Conservation (phyloP, 257 asterid genomes). For the Verbena officinalis region DNA sequence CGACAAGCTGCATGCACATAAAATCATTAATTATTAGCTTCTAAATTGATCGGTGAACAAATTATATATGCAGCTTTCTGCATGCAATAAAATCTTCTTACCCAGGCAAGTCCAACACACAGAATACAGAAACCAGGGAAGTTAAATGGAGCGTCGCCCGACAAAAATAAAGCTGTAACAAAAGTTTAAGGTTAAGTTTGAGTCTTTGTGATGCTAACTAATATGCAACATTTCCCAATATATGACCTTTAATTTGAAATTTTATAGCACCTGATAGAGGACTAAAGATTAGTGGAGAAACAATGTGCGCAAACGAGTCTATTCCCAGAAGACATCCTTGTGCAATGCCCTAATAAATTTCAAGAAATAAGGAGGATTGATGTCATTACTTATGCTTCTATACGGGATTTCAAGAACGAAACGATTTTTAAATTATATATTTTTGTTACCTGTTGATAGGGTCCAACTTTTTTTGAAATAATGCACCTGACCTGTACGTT, state of each 20-base stretch:
- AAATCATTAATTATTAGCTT: background rate
- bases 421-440: background rate
- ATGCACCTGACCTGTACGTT: constrained; percentile 74
- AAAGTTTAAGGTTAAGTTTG: background rate
- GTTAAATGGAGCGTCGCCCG: constrained; percentile 69
- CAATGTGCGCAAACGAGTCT: constrained; percentile 59
- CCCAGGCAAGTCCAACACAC: constrained; percentile 76
- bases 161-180: constrained; percentile 65
- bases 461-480: constrained; percentile 78
- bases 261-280: constrained; percentile 70
- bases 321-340: constrained; percentile 64
- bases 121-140: constrained; percentile 89
- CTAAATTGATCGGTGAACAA: background rate
- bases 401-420: no score
- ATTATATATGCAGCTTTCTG: background rate
- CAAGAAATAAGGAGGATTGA: background rate
- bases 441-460: constrained; percentile 78
- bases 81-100: constrained; percentile 33
- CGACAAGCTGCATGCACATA: constrained; percentile 24
- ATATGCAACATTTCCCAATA: no score
- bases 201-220: no score
- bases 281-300: constrained; percentile 76
- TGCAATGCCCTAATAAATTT: constrained; percentile 46
- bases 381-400: no score
- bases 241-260: no score